Evolutionary conservation across 345 rosid genomes (phyloP).

Genomic region (Turritis glabra): DNA sequence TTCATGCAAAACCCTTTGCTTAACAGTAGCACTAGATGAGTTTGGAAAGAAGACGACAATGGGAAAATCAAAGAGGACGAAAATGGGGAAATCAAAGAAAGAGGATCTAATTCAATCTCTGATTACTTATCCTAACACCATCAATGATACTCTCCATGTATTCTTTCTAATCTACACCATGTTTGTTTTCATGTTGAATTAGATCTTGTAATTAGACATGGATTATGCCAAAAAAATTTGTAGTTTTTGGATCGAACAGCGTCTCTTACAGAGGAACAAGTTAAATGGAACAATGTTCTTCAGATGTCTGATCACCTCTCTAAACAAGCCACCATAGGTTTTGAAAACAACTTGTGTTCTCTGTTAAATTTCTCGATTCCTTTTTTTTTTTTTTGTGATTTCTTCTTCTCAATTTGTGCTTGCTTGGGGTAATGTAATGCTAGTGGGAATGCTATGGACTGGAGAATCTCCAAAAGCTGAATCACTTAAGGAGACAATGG

Average conservation of each 20-base stretch:
- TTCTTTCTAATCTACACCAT: background rate
- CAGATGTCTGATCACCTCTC: background rate
- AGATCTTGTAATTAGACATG: background rate
- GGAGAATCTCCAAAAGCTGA: background rate
- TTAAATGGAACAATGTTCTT: background rate
- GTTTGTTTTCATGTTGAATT: background rate
- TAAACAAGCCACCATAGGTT: background rate
- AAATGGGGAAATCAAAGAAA: constrained; percentile 4
- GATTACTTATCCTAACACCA: background rate
- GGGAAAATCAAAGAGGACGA: background rate
- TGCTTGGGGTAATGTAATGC: background rate
- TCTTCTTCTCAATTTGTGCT: background rate
- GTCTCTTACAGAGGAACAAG: background rate
- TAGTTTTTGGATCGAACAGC: background rate
- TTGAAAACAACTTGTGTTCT: background rate
- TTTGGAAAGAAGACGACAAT: too few species aligned
- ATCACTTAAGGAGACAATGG: background rate
- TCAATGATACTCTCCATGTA: background rate
- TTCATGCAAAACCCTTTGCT: background rate
- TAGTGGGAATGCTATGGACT: background rate
- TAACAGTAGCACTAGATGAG: background rate
- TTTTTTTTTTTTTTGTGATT: background rate
- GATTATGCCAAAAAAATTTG: too few species aligned
- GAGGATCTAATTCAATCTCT: background rate
- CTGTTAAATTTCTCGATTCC: background rate